Evolutionary conservation across 1,139 yeast species (phyloP), one percentile per base, ranked within the genome.

Genomic region (Zygosaccharomyces sapae): DNA sequence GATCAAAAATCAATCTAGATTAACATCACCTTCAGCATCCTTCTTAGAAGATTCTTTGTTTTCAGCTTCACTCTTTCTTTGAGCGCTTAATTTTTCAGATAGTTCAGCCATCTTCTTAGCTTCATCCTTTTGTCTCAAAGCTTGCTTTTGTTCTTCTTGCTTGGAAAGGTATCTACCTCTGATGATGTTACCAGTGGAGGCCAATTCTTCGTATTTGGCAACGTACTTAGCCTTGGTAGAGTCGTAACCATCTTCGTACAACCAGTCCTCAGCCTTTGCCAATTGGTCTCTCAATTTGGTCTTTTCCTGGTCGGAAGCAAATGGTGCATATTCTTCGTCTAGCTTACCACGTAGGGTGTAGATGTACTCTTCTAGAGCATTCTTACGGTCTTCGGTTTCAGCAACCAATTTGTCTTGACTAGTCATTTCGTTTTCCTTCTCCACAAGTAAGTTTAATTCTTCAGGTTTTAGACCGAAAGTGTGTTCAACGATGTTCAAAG

Each of bases 371-470:
- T 92, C 98, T 56, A 94, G 80, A 58, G 96, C 94, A 70, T 92
- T 92, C 86, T 92, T 92, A 73, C 90, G 88, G 75, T 92, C 97
- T 77, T 92, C 98, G 58, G 98, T 94, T 75, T 92, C 97, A 60
- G 95, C 95, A 58, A 92, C 97, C 62, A 92, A 82, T 76, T 89
- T 92, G 74, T 94, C 99, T 67, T 84, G 90, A 68, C 88, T 79
- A 56, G 80, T 77, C 83, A 92, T 74, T 68, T 86, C 77, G 66
- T 81, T 80, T 76, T 92, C 98, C 70, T 75, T 75, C 77, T 92
- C 97, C 55, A 86, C 76, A 61, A 75, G 77, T 49, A 71, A 71
- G 62, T 81, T 75, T 70, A 88, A 78, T 54, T 69, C 70, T 42
- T 70, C 68, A 48, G 76, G 80, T 53, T 85, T 71, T 61, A 89